Base-by-base conservation (phyloP, 2,329 filamentous ascomycete genomes). In the Exserohilum turcica region DNA sequence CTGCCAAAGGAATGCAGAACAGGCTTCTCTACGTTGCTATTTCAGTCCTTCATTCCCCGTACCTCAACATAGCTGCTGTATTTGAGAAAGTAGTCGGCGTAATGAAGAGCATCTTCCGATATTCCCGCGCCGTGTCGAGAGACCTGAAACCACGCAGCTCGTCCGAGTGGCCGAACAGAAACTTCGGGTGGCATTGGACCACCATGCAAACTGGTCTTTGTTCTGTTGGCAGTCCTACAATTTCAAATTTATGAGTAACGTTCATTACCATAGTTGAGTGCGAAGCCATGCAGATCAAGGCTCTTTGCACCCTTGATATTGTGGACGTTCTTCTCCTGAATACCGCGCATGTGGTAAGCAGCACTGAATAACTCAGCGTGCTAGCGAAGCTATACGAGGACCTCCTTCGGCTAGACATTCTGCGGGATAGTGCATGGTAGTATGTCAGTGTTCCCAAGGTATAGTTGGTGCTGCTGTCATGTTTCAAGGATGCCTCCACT, bases 241-340 rank as follows among this genome's bases (percentile, higher is more conserved):
- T n/a, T n/a, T n/a, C 16, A n/a, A 5, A 19, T 18, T 48, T 48
- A 6, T 38, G 29, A 2, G n/a, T 3, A 28, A 5, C 12, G 8
- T 8, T 9, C 31, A 48, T n/a, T 70, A 61, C 63, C 63, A 45
- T 72, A 57, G 36, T 74, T 74, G 37, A 75, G 53, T 2, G 70
- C 72, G 38, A 74, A 75, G 29, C 68, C 72, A 36, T 75, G 71
- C 9, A 73, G 52, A 5, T 73, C 74, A 1, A 74, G 53, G 2
- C 57, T 46, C 43, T 65, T 63, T 7, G 65, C 66, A 37, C 70
- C 66, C 13, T 57, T 24, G 35, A 72, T 67, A 9, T 72, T 68
- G 36, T 68, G 59, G 10, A 56, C 57, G n/a, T 68, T 58, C 6
- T 48, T 56, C n/a, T 60, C 48, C 24, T 39, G 36, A 28, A 66